Percentiles rank a stretch among this genome's conserved stretches.
Conservation (phyloP, 2,329 filamentous ascomycete species). For the Alternaria sp. region DNA sequence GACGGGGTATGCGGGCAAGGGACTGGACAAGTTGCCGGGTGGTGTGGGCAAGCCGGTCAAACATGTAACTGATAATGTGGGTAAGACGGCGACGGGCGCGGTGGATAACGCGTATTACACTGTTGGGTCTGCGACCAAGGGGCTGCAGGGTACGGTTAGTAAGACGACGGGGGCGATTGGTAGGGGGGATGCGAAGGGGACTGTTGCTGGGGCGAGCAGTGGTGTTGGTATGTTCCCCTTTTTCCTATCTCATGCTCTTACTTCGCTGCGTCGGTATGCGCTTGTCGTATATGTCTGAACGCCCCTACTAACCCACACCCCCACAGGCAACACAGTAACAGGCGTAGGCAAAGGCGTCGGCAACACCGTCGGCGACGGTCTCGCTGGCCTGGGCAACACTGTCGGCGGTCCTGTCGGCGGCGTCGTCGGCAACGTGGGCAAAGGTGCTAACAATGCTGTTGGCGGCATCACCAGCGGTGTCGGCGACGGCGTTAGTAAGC, state of each 20-base stretch:
- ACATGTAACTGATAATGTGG: slow-evolving; percentile 50
- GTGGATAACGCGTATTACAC: slow-evolving; percentile 52
- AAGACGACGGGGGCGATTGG: slow-evolving; percentile 54
- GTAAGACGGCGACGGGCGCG: slow-evolving; percentile 51
- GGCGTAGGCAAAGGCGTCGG: slow-evolving; percentile 45
- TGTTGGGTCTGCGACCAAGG: slow-evolving; percentile 48
- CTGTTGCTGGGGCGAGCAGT: slow-evolving; percentile 45
- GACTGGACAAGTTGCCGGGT: slow-evolving; percentile 42
- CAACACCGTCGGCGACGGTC: slow-evolving; percentile 45
- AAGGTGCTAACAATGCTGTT: slow-evolving; percentile 51
- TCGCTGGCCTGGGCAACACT: slow-evolving; percentile 48
- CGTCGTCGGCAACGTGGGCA: slow-evolving; percentile 52
- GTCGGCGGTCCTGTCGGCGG: slow-evolving; percentile 50
- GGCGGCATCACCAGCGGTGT: slow-evolving; percentile 51
- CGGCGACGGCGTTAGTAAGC: slow-evolving; percentile 53
- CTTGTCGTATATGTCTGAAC: neutral
- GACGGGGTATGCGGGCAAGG: slow-evolving; percentile 48
- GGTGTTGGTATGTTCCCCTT: slow-evolving; percentile 33
- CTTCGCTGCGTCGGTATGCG: neutral
- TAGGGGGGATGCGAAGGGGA: slow-evolving; percentile 50
- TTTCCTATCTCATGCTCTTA: neutral
- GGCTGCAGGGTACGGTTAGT: slow-evolving; percentile 51
- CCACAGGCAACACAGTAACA: slow-evolving; percentile 45
- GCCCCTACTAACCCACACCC: neutral
- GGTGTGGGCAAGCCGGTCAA: slow-evolving; percentile 48